Percentiles rank a stretch among this genome's conserved stretches.
phyloP scores from a whole-genome alignment of 148 eudicot genomes.

The Polygonum aviculare region DNA sequence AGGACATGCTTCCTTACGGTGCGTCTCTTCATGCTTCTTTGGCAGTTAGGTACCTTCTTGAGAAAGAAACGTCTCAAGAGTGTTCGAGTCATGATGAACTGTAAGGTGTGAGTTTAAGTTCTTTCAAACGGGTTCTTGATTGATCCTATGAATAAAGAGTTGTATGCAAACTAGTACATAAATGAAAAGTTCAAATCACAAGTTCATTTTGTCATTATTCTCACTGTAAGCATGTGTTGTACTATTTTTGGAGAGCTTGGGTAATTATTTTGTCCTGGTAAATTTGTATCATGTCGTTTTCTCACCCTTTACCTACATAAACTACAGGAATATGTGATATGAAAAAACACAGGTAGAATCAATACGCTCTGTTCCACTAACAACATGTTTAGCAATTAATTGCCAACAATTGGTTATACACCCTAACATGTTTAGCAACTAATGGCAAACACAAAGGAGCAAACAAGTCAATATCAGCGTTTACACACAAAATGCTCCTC shows the following conservation, averaged over 20 bases:
- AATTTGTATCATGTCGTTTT: neutral
- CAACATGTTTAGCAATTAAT: neutral
- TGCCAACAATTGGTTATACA: neutral
- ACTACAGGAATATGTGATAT: neutral
- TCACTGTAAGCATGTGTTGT: neutral
- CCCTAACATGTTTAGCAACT: neutral
- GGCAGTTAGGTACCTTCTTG: slow-evolving; percentile 17
- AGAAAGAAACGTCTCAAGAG: neutral
- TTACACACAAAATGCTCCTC: neutral
- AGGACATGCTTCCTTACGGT: slow-evolving; percentile 48
- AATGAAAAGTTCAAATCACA: neutral
- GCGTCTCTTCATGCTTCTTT: slow-evolving; percentile 66
- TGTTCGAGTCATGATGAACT: slow-evolving; percentile 10
- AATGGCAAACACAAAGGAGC: neutral
- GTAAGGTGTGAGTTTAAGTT: neutral
- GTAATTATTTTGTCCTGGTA: neutral
- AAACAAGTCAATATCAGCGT: neutral
- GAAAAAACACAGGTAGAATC: neutral
- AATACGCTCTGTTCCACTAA: neutral
- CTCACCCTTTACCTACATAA: neutral
- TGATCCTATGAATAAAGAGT: neutral
- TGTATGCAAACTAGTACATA: neutral
- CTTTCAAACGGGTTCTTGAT: neutral
- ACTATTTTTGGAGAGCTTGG: neutral
- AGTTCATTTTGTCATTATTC: too few species aligned